A percentile compares a stretch with the other conserved stretches of the same genome.
Evolutionary conservation across 805 yeast genomes (phyloP).

Genomic region (Starmerella scarabaei): DNA sequence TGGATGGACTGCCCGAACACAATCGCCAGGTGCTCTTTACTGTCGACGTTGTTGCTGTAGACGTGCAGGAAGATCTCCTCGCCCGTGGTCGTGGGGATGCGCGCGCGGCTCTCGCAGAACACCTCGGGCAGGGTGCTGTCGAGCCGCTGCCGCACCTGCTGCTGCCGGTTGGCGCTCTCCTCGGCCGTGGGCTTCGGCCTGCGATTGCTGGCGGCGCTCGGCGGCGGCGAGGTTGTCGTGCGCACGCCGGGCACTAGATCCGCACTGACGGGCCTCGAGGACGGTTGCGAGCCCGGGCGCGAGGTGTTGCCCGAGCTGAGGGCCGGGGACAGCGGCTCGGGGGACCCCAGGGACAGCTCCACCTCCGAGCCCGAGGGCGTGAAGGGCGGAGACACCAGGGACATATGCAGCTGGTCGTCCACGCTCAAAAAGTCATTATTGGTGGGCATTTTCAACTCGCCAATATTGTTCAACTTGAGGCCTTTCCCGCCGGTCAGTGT

Average conservation of each 20-base stretch:
- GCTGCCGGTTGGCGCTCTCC: neutral
- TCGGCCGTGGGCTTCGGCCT: slow-evolving; percentile 1
- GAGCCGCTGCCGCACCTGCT: slow-evolving; percentile 9
- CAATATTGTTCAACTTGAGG: no score
- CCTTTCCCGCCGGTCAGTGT: no score
- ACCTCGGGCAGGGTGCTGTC: slow-evolving; percentile 50
- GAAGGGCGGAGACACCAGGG: slow-evolving; percentile 28
- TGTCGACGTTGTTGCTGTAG: slow-evolving; percentile 72
- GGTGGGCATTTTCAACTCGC: no score
- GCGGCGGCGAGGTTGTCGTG: slow-evolving; percentile 3
- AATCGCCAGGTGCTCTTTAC: slow-evolving; percentile 90
- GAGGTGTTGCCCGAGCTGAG: neutral
- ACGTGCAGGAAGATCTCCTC: slow-evolving; percentile 87
- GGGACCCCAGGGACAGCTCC: slow-evolving; percentile 12
- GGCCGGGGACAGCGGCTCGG: neutral
- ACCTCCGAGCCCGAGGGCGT: slow-evolving; percentile 22
- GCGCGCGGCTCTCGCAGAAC: slow-evolving; percentile 80
- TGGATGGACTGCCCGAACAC: slow-evolving; percentile 90
- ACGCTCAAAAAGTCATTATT: neutral
- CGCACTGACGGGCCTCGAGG: neutral
- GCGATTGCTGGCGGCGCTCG: no score
- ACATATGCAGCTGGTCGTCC: slow-evolving; percentile 18
- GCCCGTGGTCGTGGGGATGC: slow-evolving; percentile 92
- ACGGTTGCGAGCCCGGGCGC: no score
- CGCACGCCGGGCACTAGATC: neutral